These are phyloP conservation scores for Bisporella sp. DNA, from an alignment of 2,329 filamentous ascomycete species.

Conservation along the genomic window DNA sequence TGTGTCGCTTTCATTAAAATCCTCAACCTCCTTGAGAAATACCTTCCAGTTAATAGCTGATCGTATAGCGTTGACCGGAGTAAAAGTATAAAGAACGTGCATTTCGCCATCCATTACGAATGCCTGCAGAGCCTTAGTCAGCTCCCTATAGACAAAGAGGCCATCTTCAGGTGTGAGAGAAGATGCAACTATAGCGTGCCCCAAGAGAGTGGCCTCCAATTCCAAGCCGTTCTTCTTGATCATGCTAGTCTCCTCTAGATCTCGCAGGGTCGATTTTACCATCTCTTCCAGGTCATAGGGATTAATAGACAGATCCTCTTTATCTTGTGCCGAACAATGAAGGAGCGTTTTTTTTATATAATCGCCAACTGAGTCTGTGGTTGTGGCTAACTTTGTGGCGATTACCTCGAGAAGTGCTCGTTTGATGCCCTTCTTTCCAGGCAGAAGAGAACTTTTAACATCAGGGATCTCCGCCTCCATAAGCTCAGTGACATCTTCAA, in stretches of 20 bases:
- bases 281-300: slow-evolving; percentile 42
- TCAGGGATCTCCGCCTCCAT: slow-evolving; percentile 67
- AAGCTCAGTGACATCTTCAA: slow-evolving; percentile 63
- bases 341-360: slow-evolving; percentile 64
- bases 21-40: slow-evolving; percentile 64
- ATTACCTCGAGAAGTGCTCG: slow-evolving; percentile 68
- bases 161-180: slow-evolving; percentile 70
- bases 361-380: slow-evolving; percentile 55
- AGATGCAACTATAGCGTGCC: slow-evolving; percentile 65
- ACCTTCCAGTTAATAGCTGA: slow-evolving; percentile 62
- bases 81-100: slow-evolving; percentile 73
- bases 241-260: slow-evolving; percentile 49
- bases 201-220: slow-evolving; percentile 57
- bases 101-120: slow-evolving; percentile 79
- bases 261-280: slow-evolving; percentile 51
- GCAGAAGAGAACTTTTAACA: slow-evolving; percentile 60
- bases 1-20: slow-evolving; percentile 63
- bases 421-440: slow-evolving; percentile 61
- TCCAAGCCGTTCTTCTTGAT: slow-evolving; percentile 43
- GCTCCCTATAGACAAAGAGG: slow-evolving; percentile 63
- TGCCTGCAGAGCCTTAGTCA: slow-evolving; percentile 57
- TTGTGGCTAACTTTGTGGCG: slow-evolving; percentile 60
- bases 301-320: slow-evolving; percentile 39
- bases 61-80: slow-evolving; percentile 55
- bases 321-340: slow-evolving; percentile 24